These are phyloP conservation scores for Gyrodon tennesseensis DNA, from an alignment of 1,284 basidiomycete genomes.

Conservation along the genomic window DNA sequence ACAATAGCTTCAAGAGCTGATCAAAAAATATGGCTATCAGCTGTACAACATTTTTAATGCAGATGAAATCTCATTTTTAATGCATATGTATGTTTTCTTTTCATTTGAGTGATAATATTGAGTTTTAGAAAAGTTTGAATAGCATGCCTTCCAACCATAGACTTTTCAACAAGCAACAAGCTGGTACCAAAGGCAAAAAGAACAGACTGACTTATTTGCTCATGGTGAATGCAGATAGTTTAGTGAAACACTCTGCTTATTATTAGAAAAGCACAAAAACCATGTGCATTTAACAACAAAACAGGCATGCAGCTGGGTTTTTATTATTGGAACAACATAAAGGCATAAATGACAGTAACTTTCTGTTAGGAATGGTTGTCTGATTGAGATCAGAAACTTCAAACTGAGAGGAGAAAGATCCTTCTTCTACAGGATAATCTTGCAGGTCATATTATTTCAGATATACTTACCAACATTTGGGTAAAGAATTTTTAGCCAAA, in stretches of 20 bases:
- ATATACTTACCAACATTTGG: neutral
- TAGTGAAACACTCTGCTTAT: slow-evolving; percentile 31
- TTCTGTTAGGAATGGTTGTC: slow-evolving; percentile 29
- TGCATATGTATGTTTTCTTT: too few relatives aligned
- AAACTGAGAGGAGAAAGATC: neutral
- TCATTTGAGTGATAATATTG: too few relatives aligned
- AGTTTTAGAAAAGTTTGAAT: too few relatives aligned
- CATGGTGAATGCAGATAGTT: slow-evolving; percentile 33
- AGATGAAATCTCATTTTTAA: too few relatives aligned
- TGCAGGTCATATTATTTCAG: neutral
- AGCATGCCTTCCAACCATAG: neutral
- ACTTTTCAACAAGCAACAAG: neutral
- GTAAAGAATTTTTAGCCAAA: slow-evolving; percentile 11
- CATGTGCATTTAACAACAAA: slow-evolving; percentile 30
- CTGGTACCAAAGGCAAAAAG: slow-evolving; percentile 2
- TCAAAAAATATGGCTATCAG: too few relatives aligned
- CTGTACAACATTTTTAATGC: too few relatives aligned
- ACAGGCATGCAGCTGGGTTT: slow-evolving; percentile 29
- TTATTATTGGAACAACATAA: slow-evolving; percentile 35
- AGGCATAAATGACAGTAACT: slow-evolving; percentile 36
- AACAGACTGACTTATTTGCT: slow-evolving; percentile 30
- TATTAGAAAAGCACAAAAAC: slow-evolving; percentile 36
- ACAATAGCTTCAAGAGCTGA: too few relatives aligned
- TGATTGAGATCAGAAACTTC: slow-evolving; percentile 14
- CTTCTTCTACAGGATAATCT: slow-evolving; percentile 21